A percentile compares a stretch with the other conserved stretches of the same genome.
Evolutionary conservation across 1,284 basidiomycete species (phyloP).

Genomic region (Puccinia triticina): DNA sequence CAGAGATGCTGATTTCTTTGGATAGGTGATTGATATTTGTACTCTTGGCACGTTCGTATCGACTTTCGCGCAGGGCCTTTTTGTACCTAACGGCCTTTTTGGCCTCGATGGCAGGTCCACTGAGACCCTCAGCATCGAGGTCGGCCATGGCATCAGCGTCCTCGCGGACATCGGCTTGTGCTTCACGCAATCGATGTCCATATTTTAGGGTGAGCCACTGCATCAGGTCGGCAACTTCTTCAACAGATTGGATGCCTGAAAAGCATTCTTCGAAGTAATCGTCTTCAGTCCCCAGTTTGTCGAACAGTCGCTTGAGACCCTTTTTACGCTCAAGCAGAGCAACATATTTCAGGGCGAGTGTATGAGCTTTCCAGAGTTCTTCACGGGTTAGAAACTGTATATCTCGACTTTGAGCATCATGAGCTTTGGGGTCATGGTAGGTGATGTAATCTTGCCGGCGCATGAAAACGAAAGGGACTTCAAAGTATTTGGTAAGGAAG

Average conservation of each 20-base stretch:
- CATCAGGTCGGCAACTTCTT: constrained; percentile 85
- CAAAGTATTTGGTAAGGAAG: constrained; percentile 82
- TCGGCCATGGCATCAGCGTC: constrained; percentile 51
- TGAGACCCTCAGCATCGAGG: constrained; percentile 61
- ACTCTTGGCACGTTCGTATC: constrained; percentile 82
- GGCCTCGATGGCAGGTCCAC: constrained; percentile 4
- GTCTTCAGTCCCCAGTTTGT: constrained; percentile 69
- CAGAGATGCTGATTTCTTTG: constrained; percentile 75
- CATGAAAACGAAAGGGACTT: constrained; percentile 92
- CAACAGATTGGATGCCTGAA: constrained; percentile 66
- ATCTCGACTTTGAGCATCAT: constrained; percentile 58
- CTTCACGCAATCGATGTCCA: constrained; percentile 65
- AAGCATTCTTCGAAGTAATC: constrained; percentile 73
- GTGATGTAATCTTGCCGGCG: constrained; percentile 89
- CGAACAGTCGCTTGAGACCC: constrained; percentile 70
- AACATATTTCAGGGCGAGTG: constrained; percentile 81
- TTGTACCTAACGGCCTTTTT: constrained; percentile 65
- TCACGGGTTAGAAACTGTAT: constrained; percentile 73
- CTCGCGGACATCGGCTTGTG: constrained; percentile 65
- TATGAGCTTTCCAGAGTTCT: constrained; percentile 85
- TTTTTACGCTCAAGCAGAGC: constrained; percentile 76
- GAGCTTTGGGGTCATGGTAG: constrained; percentile 64
- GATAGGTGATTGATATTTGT: constrained; percentile 75
- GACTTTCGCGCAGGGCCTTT: constrained; percentile 79
- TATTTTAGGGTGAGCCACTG: constrained; percentile 91